Evolutionary conservation across 208 protist species (phyloP).

Genomic region (Leishmania braziliensis): DNA sequence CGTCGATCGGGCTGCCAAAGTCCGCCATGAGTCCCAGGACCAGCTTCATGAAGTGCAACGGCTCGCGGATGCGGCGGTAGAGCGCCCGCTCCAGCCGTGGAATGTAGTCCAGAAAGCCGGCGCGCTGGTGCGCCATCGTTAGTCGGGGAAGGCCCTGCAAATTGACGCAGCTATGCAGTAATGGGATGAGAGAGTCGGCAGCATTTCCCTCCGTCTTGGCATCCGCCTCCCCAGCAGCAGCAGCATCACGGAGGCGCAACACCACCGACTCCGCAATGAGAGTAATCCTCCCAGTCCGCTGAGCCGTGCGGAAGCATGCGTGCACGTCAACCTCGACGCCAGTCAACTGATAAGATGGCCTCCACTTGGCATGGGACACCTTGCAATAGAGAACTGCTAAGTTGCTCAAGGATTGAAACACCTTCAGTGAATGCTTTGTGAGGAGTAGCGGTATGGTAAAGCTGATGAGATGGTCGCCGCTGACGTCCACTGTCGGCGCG

Average conservation of each 20-base stretch:
- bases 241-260: conserved; percentile 27
- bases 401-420: conserved; percentile 30
- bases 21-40: conserved; percentile 28
- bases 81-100: conserved; percentile 43
- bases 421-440: conserved; percentile 1
- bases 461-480: conserved; percentile 19
- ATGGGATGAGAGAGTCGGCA: conserved; percentile 14
- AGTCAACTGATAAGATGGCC: conserved; percentile 14
- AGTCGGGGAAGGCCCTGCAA: conserved; percentile 34
- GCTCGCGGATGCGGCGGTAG: conserved; percentile 35
- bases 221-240: not conserved
- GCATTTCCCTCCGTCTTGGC: not conserved
- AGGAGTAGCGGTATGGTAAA: conserved; percentile 47
- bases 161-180: conserved; percentile 43
- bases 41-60: conserved; percentile 52
- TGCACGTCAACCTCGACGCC: conserved; percentile 34
- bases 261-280: conserved; percentile 33
- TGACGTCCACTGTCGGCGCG: conserved; percentile 8
- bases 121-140: conserved; percentile 14
- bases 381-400: conserved; percentile 51
- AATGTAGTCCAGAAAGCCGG: conserved; percentile 42
- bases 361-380: conserved; percentile 22
- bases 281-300: conserved; percentile 4
- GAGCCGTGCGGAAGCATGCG: conserved; percentile 11
- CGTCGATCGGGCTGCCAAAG: conserved; percentile 44